Percentiles rank a stretch among this genome's conserved stretches.
phyloP scores from a whole-genome alignment of 2,329 filamentous ascomycete genomes.

The Alternaria brassicae region DNA sequence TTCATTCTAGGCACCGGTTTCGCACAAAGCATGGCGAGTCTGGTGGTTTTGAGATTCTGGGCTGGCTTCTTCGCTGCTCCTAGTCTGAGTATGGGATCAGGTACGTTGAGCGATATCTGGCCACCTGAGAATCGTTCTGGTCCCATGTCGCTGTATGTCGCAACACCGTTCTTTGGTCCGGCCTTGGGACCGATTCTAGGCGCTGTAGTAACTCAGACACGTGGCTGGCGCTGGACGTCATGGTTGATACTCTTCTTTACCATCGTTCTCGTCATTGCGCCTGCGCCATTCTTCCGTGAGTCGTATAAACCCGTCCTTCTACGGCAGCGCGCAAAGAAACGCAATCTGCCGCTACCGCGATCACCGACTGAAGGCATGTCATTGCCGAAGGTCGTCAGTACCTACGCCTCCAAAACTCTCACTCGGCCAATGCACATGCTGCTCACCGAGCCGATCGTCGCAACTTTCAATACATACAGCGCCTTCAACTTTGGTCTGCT shows the following conservation, averaged over 20 bases:
- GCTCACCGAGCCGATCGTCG: conserved; percentile 36
- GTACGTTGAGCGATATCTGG: conserved; percentile 49
- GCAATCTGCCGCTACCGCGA: conserved; percentile 2
- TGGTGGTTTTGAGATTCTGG: conserved; percentile 70
- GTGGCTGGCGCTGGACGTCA: conserved; percentile 51
- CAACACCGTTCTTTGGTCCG: conserved; percentile 49
- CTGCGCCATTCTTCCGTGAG: conserved; percentile 56
- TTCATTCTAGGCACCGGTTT: conserved; percentile 54
- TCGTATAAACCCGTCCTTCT: conserved; percentile 61
- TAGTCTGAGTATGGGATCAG: conserved; percentile 49
- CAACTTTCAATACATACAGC: conserved; percentile 23
- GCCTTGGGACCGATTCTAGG: conserved; percentile 50
- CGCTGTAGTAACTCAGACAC: conserved; percentile 47
- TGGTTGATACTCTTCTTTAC: conserved; percentile 53
- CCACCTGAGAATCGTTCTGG: conserved; percentile 38
- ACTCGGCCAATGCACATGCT: conserved; percentile 57
- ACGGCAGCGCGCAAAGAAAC: conserved; percentile 38
- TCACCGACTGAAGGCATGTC: conserved; percentile 15
- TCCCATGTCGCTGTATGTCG: conserved; percentile 41
- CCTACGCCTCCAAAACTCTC: conserved; percentile 43
- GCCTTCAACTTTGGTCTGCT: conserved; percentile 36
- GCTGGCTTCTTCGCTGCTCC: conserved; percentile 43
- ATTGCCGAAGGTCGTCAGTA: background rate
- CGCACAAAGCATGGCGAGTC: conserved; percentile 70
- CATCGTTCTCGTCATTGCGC: conserved; percentile 39